A percentile compares a stretch with the other conserved stretches of the same genome.
Conservation (phyloP, 345 rosid genomes). For the Rhodamnia rubescens region DNA sequence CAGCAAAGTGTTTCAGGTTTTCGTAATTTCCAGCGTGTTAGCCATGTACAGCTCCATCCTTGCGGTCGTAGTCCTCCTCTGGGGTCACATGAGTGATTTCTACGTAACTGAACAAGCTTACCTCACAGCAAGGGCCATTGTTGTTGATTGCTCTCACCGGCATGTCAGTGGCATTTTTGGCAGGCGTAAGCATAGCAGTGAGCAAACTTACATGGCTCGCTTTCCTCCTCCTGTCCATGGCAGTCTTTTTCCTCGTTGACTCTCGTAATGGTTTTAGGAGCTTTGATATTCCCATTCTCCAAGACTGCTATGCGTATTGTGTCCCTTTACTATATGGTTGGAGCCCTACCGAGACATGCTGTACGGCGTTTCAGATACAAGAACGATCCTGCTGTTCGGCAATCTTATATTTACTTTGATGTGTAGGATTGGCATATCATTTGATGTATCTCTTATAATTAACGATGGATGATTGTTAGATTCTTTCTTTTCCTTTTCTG, state of each 20-base stretch:
- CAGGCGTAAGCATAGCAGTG: fast-evolving
- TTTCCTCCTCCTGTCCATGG: fast-evolving
- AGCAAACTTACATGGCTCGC: background rate
- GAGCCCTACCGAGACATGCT: no score
- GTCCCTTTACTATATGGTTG: background rate
- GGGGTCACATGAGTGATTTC: background rate
- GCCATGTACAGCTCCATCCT: background rate
- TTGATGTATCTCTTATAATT: no score
- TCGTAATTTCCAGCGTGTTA: background rate
- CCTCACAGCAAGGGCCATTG: background rate
- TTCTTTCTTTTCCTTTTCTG: no score
- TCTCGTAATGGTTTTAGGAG: background rate
- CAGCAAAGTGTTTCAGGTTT: background rate
- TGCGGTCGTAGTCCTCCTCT: background rate
- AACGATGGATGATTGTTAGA: no score
- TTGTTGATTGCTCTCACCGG: background rate
- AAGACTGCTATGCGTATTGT: background rate
- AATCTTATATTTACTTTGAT: no score
- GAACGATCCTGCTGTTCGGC: no score
- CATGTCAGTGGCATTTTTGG: background rate
- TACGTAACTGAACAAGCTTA: background rate
- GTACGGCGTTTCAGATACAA: no score
- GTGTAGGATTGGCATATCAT: no score
- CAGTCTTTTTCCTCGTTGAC: fast-evolving
- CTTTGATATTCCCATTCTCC: background rate